phyloP scores from a whole-genome alignment of 2,329 filamentous ascomycete genomes.

The Aspergillus candidus region DNA sequence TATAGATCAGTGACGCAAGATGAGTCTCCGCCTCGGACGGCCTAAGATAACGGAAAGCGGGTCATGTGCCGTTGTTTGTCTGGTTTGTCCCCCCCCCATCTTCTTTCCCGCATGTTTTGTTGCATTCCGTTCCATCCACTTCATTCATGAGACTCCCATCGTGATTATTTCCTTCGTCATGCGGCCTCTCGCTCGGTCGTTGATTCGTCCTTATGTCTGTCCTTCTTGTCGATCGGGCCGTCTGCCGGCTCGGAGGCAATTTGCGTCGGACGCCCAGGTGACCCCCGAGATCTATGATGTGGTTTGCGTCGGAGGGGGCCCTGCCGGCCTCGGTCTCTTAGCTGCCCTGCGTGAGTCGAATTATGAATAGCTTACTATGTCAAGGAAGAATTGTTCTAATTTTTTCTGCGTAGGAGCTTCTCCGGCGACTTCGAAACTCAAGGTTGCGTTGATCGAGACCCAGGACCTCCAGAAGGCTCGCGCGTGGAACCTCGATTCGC shows the following conservation, averaged over 20 bases:
- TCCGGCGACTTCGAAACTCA: slow-evolving; percentile 66
- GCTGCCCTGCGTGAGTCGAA: slow-evolving; percentile 62
- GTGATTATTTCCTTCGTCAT: slow-evolving; percentile 21
- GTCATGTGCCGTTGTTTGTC: too few relatives aligned
- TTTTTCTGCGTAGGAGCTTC: slow-evolving; percentile 57
- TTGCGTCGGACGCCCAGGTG: slow-evolving; percentile 29
- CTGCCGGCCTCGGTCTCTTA: slow-evolving; percentile 77
- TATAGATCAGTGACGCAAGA: too few relatives aligned
- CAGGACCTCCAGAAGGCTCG: slow-evolving; percentile 70
- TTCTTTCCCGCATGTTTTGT: too few relatives aligned
- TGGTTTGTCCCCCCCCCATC: too few relatives aligned
- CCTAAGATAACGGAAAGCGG: too few relatives aligned
- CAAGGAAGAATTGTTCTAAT: slow-evolving; percentile 3
- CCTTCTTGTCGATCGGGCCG: slow-evolving; percentile 30
- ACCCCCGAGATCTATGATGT: slow-evolving; percentile 80
- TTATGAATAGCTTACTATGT: too few relatives aligned
- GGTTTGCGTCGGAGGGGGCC: slow-evolving; percentile 83
- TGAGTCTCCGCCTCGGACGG: too few relatives aligned
- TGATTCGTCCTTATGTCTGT: slow-evolving; percentile 36
- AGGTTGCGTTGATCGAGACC: slow-evolving; percentile 82
- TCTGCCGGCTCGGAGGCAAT: slow-evolving; percentile 22
- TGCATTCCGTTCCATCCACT: slow-evolving; percentile 4
- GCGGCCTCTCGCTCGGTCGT: slow-evolving; percentile 27
- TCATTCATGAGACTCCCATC: slow-evolving; percentile 11
- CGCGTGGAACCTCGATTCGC: slow-evolving; percentile 59